A percentile compares a stretch with the other conserved stretches of the same genome.
phyloP scores from a whole-genome alignment of 495 filamentous ascomycete genomes.

The Penicillium subrubescens region DNA sequence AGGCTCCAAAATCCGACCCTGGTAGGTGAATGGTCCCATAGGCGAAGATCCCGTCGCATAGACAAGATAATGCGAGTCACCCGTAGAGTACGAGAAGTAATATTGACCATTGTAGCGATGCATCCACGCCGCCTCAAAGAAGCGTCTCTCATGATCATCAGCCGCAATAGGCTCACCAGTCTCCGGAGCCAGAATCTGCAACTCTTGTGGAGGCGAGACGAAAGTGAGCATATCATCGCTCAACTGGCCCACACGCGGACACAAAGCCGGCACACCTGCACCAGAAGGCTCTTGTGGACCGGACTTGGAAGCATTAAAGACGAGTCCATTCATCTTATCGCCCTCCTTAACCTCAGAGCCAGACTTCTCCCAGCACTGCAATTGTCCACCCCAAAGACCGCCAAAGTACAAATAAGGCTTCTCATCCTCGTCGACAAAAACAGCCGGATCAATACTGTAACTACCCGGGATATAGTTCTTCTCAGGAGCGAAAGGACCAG shows the following conservation, averaged over 20 bases:
- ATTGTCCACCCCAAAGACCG: conserved; percentile 70
- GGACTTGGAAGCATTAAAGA: conserved; percentile 48
- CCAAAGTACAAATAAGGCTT: conserved; percentile 56
- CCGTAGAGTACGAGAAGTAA: conserved; percentile 77
- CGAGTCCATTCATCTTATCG: conserved; percentile 20
- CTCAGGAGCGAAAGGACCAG: conserved; percentile 49
- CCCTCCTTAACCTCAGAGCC: not conserved
- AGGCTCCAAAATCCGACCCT: conserved; percentile 69
- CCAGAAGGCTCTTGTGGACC: conserved; percentile 60
- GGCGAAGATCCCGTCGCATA: conserved; percentile 64
- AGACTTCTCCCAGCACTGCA: conserved; percentile 53
- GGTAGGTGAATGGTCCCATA: conserved; percentile 70
- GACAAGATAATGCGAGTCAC: conserved; percentile 70
- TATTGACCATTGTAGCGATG: conserved; percentile 65
- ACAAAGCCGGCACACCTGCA: conserved; percentile 47
- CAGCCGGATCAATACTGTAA: conserved; percentile 53
- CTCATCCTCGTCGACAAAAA: conserved; percentile 52
- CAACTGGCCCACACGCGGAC: conserved; percentile 63
- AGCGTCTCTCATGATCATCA: conserved; percentile 71
- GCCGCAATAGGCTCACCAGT: conserved; percentile 58
- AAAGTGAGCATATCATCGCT: conserved; percentile 64
- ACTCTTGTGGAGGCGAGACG: conserved; percentile 46
- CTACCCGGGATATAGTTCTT: conserved; percentile 38
- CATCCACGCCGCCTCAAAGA: conserved; percentile 80
- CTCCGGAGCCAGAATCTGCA: conserved; percentile 58